Evolutionary conservation across 2,329 filamentous ascomycete species (phyloP), one percentile per base, ranked within the genome.

Genomic region (Apiospora marii): DNA sequence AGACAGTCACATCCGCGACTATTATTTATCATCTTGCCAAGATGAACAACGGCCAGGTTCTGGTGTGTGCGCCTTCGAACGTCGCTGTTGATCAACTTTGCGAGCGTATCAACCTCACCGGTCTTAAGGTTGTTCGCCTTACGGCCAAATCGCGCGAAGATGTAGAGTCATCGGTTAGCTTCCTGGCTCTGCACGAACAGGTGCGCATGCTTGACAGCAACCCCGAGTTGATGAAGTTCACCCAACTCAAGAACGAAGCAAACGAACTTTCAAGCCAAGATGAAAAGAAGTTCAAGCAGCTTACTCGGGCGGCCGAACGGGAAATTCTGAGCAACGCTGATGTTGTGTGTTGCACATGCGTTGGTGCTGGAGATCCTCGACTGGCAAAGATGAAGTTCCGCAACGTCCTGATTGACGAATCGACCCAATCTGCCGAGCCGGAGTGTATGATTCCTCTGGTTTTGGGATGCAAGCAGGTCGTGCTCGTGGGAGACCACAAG

Each of bases 121-220:
- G 95, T 2, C 88, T 99, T 75, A 99, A 99, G 85, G 96, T 97
- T 71, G 96, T 98, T 61, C 95, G 96, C 80, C 91, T 99, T 73
- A 99, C 96, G n/a, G 96, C 96, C 74, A 99, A 99, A 84, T 99
- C 96, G 69, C 93, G 96, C 74, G 96, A 99, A 82, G 96, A 99
- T 86, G 96, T 99, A 13, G 96, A 99, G 82, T 98, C 96, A n/a
- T 95, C 95, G 4, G 96, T 99, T 77, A 94, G 94, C 78, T 98
- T 98, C 84, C 87, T 99, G 53, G 96, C 96, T 48, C 88, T 99
- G 69, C 96, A 99, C 77, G 94, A 98, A 84, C 96, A 99, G 84
- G 96, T 99, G 58, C 94, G 95, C 81, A 94, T 98, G 91, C 96
- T 98, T 76, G 96, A 98, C 81, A 97, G 93, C 82, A 98, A 98